A percentile compares a stretch with the other conserved stretches of the same genome.
phyloP scores from a whole-genome alignment of 129 eudicot species.

The Sambucus nigra region DNA sequence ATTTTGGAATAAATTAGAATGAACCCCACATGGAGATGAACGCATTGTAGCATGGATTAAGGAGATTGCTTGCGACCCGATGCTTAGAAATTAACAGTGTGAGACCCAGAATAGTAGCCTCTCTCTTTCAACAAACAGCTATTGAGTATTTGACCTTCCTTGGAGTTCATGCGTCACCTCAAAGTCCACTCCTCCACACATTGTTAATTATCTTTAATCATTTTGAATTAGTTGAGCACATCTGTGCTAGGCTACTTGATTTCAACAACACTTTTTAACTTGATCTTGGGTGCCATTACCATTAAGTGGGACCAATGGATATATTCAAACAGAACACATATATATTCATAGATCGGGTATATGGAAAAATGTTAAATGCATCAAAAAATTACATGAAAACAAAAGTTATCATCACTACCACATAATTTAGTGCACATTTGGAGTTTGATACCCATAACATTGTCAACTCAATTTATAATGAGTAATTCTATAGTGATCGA shows the following conservation, averaged over 20 bases:
- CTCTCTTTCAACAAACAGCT: slow-evolving; percentile 15
- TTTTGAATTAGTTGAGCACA: neutral
- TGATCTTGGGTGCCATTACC: no score
- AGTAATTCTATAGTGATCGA: no score
- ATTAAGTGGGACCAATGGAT: no score
- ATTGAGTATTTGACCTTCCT: slow-evolving; percentile 12
- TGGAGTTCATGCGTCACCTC: slow-evolving; percentile 7
- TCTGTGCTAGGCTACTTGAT: slow-evolving; percentile 3
- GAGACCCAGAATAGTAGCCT: slow-evolving; percentile 20
- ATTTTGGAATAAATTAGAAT: neutral
- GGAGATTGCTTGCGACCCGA: slow-evolving; percentile 15
- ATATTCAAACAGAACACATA: no score
- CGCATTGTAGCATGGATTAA: slow-evolving; percentile 27
- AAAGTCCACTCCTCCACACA: neutral
- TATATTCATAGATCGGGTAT: no score
- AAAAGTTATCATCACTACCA: no score
- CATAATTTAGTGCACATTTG: no score
- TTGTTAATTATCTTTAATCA: neutral
- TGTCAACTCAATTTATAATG: no score
- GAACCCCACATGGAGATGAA: slow-evolving; percentile 27
- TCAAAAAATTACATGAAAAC: no score
- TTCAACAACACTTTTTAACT: neutral
- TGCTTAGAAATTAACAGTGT: neutral
- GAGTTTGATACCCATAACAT: no score
- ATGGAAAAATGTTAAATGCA: no score